A percentile compares a stretch with the other conserved stretches of the same genome.
phyloP scores from a whole-genome alignment of 345 rosid species.

The Populus deltoides region DNA sequence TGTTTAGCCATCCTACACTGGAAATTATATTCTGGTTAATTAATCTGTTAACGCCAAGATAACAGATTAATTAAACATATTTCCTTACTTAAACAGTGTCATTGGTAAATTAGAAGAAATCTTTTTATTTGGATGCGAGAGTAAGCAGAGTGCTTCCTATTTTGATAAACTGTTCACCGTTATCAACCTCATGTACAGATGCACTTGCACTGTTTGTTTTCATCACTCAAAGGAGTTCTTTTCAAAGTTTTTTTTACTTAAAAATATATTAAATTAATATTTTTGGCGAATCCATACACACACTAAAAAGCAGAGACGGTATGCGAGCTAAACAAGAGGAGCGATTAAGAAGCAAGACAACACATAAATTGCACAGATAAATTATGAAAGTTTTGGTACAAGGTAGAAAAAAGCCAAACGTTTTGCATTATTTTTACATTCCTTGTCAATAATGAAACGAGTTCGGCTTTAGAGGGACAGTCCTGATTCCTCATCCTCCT shows the following conservation, averaged over 20 bases:
- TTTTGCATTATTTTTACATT: background rate
- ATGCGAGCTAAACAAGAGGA: background rate
- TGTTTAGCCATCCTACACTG: background rate
- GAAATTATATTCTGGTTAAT: background rate
- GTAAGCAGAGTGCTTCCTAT: no score
- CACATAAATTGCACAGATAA: background rate
- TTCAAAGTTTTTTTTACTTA: no score
- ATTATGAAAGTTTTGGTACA: background rate
- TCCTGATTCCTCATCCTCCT: slow-evolving; percentile 88
- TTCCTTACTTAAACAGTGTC: no score
- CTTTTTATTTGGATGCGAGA: no score
- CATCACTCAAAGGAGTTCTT: no score
- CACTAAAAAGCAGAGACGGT: background rate
- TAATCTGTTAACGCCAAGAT: background rate
- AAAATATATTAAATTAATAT: no score
- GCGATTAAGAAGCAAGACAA: background rate
- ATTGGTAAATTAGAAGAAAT: no score
- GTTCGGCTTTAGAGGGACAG: slow-evolving; percentile 60
- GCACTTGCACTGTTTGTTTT: background rate
- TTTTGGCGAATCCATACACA: no score
- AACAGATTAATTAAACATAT: no score
- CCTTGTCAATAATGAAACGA: background rate
- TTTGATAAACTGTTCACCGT: background rate
- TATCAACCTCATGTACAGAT: background rate
- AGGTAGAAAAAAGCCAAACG: background rate